Percentiles rank a stretch among this genome's conserved stretches.
Evolutionary conservation across 2,329 filamentous ascomycete species (phyloP).

Genomic region (Hypoxylon sp.): DNA sequence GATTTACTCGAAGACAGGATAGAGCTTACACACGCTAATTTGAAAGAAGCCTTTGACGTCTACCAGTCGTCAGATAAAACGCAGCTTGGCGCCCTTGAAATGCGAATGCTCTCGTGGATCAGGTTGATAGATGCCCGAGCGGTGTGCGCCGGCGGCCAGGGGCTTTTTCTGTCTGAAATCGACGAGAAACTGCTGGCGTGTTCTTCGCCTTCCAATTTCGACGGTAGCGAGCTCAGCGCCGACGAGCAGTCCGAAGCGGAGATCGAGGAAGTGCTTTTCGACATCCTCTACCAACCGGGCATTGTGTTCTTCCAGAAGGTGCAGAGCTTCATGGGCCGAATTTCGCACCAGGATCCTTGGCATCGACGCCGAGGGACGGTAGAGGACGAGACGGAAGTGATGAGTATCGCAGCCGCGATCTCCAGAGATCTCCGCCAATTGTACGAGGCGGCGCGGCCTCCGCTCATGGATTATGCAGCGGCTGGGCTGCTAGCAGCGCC

Average conservation of each 20-base stretch:
- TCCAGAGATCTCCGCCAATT: constrained; percentile 62
- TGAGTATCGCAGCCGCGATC: constrained; percentile 65
- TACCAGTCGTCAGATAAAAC: constrained; percentile 57
- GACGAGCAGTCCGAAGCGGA: constrained; percentile 50
- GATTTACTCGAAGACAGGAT: constrained; percentile 60
- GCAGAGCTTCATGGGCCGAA: constrained; percentile 67
- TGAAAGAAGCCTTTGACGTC: constrained; percentile 62
- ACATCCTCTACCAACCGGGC: constrained; percentile 66
- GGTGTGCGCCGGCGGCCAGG: constrained; percentile 67
- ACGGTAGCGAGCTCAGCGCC: constrained; percentile 46
- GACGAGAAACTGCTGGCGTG: constrained; percentile 60
- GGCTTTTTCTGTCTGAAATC: constrained; percentile 62
- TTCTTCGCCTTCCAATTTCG: constrained; percentile 57
- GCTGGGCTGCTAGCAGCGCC: constrained; percentile 62
- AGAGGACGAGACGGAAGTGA: constrained; percentile 68
- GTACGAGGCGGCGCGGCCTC: constrained; percentile 60
- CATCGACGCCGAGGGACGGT: constrained; percentile 67
- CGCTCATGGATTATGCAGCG: constrained; percentile 67
- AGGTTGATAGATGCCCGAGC: constrained; percentile 66
- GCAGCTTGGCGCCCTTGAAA: constrained; percentile 56
- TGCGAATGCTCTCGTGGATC: constrained; percentile 65
- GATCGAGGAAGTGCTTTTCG: constrained; percentile 64
- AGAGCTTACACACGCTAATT: constrained; percentile 60
- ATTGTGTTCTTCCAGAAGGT: constrained; percentile 69
- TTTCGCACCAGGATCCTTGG: constrained; percentile 68